phyloP scores from a whole-genome alignment of 495 filamentous ascomycete species.

The Filosporella fistucella region DNA sequence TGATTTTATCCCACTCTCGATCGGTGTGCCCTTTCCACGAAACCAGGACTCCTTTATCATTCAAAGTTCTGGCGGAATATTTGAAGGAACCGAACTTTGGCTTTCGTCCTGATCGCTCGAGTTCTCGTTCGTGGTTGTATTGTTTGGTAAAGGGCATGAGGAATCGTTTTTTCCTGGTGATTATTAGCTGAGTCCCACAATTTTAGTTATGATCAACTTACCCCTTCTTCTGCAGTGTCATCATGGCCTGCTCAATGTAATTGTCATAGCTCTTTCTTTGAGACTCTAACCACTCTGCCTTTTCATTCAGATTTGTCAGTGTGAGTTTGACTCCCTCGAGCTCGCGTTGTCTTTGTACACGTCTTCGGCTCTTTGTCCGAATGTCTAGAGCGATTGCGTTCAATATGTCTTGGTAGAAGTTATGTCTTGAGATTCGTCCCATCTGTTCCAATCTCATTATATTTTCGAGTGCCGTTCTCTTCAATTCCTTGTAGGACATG shows the following conservation, averaged over 20 bases:
- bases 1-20: slow-evolving; percentile 84
- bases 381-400: slow-evolving; percentile 97
- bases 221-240: slow-evolving; percentile 97
- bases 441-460: slow-evolving; percentile 81
- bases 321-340: slow-evolving; percentile 84
- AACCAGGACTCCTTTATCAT: slow-evolving; percentile 90
- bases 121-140: slow-evolving; percentile 95
- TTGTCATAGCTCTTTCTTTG: slow-evolving; percentile 98
- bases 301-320: slow-evolving; percentile 78
- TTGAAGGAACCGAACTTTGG: slow-evolving; percentile 98
- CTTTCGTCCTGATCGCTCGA: slow-evolving; percentile 82
- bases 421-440: slow-evolving; percentile 83
- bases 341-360: slow-evolving; percentile 86
- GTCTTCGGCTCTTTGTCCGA: slow-evolving; percentile 87
- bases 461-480: slow-evolving; percentile 89
- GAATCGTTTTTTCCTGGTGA: slow-evolving; percentile 74
- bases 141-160: slow-evolving; percentile 97
- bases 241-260: slow-evolving; percentile 98
- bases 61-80: slow-evolving; percentile 83
- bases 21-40: slow-evolving; percentile 78
- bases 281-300: slow-evolving; percentile 86
- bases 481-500: slow-evolving; percentile 89
- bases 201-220: slow-evolving; percentile 27
- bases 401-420: slow-evolving; percentile 92
- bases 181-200: neutral